phyloP scores from a whole-genome alignment of 768 basidiomycete species.

The Asterophora parasitica region DNA sequence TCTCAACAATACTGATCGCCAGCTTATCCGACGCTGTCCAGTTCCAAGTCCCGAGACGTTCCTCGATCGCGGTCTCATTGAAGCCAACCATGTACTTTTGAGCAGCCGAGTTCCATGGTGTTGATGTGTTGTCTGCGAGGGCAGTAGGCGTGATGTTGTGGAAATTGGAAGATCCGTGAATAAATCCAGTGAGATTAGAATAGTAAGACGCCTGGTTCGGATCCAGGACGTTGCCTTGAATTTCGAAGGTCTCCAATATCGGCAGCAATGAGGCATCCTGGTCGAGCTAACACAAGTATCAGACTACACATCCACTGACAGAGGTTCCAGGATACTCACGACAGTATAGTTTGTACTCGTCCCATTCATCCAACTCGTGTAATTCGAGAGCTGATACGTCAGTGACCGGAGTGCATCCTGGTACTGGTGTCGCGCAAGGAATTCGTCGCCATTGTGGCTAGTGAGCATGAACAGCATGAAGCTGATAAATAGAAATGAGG shows the following conservation, averaged over 20 bases:
- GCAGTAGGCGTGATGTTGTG: conserved; percentile 58
- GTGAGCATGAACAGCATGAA: conserved; percentile 78
- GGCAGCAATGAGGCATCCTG: conserved; percentile 38
- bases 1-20: conserved; percentile 64
- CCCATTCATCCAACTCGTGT: conserved; percentile 70
- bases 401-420: conserved; percentile 58
- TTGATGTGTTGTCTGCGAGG: conserved; percentile 32
- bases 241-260: conserved; percentile 45
- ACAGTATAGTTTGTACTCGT: conserved; percentile 60
- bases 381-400: conserved; percentile 63
- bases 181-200: conserved; percentile 73
- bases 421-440: conserved; percentile 57
- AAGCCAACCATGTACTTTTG: conserved; percentile 43
- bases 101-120: conserved; percentile 49
- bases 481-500: conserved; percentile 69
- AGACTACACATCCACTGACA: conserved; percentile 1
- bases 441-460: conserved; percentile 68
- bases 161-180: conserved; percentile 56
- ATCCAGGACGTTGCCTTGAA: conserved; percentile 40
- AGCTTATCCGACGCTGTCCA: conserved; percentile 64
- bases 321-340: conserved; percentile 29
- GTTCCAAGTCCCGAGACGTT: conserved; percentile 57
- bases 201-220: conserved; percentile 55
- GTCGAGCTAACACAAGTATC: conserved; percentile 35
- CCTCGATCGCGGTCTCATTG: conserved; percentile 47